A percentile compares a stretch with the other conserved stretches of the same genome.
Evolutionary conservation across 1,284 basidiomycete genomes (phyloP).

Genomic region (Leccinum griseonigrum): DNA sequence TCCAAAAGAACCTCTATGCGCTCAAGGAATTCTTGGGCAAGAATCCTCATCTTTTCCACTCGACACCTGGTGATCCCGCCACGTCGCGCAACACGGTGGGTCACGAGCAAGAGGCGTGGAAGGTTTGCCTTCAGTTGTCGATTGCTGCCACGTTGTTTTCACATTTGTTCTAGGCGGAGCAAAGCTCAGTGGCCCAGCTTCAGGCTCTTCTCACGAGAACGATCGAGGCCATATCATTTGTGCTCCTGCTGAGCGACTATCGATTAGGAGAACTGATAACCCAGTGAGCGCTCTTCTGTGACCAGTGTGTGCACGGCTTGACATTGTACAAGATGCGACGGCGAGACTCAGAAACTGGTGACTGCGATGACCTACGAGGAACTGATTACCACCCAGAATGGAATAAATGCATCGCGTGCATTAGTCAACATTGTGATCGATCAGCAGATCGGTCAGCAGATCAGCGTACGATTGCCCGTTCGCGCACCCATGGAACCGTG

Average conservation of each 20-base stretch:
- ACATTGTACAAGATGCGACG: slow-evolving; percentile 55
- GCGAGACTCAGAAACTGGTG: slow-evolving; percentile 66
- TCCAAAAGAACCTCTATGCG: slow-evolving; percentile 78
- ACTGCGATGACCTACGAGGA: slow-evolving; percentile 77
- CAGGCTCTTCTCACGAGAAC: slow-evolving; percentile 74
- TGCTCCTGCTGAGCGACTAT: slow-evolving; percentile 91
- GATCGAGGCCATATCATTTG: slow-evolving; percentile 91
- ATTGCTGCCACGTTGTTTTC: slow-evolving; percentile 4
- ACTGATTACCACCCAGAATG: slow-evolving; percentile 79
- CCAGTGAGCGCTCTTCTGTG: slow-evolving; percentile 49
- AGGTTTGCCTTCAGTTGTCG: slow-evolving; percentile 42
- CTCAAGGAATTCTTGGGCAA: slow-evolving; percentile 75
- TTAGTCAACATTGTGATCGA: slow-evolving; percentile 95
- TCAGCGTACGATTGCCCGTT: slow-evolving; percentile 61
- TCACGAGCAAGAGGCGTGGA: slow-evolving; percentile 80
- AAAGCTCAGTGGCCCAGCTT: slow-evolving; percentile 74
- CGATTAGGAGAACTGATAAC: slow-evolving; percentile 82
- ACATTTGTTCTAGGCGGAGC: slow-evolving; percentile 61
- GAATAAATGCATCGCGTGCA: slow-evolving; percentile 81
- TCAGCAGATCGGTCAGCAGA: slow-evolving; percentile 95
- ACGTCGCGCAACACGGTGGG: slow-evolving; percentile 51
- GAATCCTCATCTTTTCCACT: slow-evolving; percentile 79
- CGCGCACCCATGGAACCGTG: slow-evolving; percentile 1
- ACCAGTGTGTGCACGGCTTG: slow-evolving; percentile 9
- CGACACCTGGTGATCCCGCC: slow-evolving; percentile 63